Base-by-base conservation (phyloP, 164 flowering plant genomes). In the Houttuynia cordata region DNA sequence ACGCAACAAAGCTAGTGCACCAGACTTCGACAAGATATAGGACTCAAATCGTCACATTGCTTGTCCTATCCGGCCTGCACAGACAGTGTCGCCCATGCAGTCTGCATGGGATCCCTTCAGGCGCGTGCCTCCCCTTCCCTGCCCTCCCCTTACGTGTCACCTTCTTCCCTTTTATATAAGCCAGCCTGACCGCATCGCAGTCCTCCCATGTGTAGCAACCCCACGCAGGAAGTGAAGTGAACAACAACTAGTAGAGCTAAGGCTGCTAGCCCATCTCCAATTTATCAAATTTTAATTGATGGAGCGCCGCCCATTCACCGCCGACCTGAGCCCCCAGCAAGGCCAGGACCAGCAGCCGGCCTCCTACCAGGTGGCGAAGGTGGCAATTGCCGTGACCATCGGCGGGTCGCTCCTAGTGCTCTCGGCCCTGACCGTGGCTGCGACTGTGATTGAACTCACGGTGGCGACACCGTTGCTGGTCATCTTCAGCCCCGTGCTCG, bases 341-440 rank as follows among this genome's bases (percentile, higher is more conserved):
- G n/a, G n/a, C n/a, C n/a, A n/a, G n/a, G n/a, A n/a, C n/a, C n/a
- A n/a, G 10, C 66, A 21, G 42, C 49, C 56, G 15, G 41, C 42
- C 22, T 24, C 73, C 6, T 62, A 64, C 68, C 80, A 75, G 50
- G 70, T 72, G 8, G 82, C 70, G 60, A 80, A 78, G 71, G 78
- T 74, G 8, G 79, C 74, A 3, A 75, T 80, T 0, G 85, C 85
- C 1, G 79, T 53, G 30, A 67, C 85, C 3, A 66, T 80, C 14
- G 82, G 81, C 3, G 81, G 76, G 0, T 71, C 81, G 4, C 71
- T 77, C 18, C 64, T 79, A 3, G 61, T 79, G 25, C 80, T 79
- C 58, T 71, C 85, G 21, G 83, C 80, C 13, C 66, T 81, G 59
- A 71, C 73, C 24, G 78, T 81, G 0, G 74, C 70, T 12, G 82